Conservation (phyloP, 2,329 filamentous ascomycete genomes). For the Calonectria henricotiae region DNA sequence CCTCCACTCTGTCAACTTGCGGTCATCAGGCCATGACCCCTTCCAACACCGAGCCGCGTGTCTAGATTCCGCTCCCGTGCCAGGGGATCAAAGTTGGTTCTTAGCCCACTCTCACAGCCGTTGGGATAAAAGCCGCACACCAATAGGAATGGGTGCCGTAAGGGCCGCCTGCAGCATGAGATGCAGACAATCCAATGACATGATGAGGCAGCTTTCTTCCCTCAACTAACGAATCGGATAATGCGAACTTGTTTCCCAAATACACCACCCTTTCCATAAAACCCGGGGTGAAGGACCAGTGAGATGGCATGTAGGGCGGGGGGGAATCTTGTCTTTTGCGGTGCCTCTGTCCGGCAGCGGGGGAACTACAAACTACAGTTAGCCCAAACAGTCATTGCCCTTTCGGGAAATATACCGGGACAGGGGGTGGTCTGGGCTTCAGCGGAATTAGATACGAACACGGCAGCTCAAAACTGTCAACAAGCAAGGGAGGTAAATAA, state of each 20-base stretch:
- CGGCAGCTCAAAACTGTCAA: conserved; percentile 1
- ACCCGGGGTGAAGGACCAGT: conserved; percentile 4
- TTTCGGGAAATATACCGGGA: conserved; percentile 1
- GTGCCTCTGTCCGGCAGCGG: conserved; percentile 14
- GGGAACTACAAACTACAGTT: conserved; percentile 18
- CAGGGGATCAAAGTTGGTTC: conserved; percentile 2
- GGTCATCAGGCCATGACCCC: conserved; percentile 1
- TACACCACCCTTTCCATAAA: neutral
- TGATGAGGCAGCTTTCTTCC: neutral
- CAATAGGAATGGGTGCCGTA: conserved; percentile 5
- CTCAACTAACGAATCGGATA: neutral
- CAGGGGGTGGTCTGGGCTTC: conserved; percentile 1
- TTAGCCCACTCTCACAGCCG: neutral
- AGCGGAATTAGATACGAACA: conserved; percentile 5
- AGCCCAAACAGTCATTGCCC: neutral
- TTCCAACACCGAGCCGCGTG: conserved; percentile 13
- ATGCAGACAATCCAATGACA: conserved; percentile 10
- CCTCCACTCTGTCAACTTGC: conserved; percentile 14
- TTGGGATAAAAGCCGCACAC: neutral
- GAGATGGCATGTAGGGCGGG: neutral
- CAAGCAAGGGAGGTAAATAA: neutral
- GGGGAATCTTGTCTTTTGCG: neutral
- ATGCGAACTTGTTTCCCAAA: neutral
- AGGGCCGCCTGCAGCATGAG: conserved; percentile 2
- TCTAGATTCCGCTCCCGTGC: conserved; percentile 6